Conservation (phyloP, 2,329 filamentous ascomycete genomes). For the Cryphonectria parasitica region DNA sequence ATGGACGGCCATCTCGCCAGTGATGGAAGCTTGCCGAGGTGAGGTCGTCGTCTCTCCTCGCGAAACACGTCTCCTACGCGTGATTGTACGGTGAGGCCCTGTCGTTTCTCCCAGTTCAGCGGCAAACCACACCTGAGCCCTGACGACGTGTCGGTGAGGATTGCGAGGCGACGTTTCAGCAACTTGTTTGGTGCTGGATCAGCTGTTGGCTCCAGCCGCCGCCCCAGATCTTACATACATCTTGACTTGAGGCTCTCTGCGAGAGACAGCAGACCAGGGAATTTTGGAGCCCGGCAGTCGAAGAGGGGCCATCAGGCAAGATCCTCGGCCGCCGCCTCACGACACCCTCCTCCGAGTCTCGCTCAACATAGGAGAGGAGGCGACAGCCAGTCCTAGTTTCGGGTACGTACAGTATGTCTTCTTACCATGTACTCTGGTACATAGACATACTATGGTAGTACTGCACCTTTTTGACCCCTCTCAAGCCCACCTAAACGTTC, state of each 20-base stretch:
- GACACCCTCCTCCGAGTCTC: conserved; percentile 22
- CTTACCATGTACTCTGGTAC: too few relatives aligned
- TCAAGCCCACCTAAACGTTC: not conserved
- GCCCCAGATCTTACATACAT: conserved; percentile 24
- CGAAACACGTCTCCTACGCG: conserved; percentile 19
- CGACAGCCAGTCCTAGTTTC: conserved; percentile 15
- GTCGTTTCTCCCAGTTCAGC: conserved; percentile 23
- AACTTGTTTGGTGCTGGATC: conserved; percentile 16
- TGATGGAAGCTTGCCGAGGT: conserved; percentile 27
- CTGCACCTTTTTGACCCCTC: not conserved
- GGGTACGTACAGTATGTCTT: not conserved
- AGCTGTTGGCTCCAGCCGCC: conserved; percentile 13
- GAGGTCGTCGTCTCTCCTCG: conserved; percentile 10
- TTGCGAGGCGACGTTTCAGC: not conserved
- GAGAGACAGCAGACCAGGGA: not conserved
- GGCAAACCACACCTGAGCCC: conserved; percentile 1
- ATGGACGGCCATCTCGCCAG: conserved; percentile 14
- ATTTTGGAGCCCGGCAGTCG: conserved; percentile 29
- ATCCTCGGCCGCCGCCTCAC: conserved; percentile 24
- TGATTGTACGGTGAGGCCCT: conserved; percentile 26
- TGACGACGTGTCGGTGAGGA: conserved; percentile 19
- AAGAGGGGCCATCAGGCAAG: conserved; percentile 10
- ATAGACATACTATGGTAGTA: too few relatives aligned
- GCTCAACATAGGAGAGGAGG: conserved; percentile 17
- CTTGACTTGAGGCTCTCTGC: conserved; percentile 22